Evolutionary conservation across 2,329 filamentous ascomycete genomes (phyloP).

Genomic region (Claviceps capensis): DNA sequence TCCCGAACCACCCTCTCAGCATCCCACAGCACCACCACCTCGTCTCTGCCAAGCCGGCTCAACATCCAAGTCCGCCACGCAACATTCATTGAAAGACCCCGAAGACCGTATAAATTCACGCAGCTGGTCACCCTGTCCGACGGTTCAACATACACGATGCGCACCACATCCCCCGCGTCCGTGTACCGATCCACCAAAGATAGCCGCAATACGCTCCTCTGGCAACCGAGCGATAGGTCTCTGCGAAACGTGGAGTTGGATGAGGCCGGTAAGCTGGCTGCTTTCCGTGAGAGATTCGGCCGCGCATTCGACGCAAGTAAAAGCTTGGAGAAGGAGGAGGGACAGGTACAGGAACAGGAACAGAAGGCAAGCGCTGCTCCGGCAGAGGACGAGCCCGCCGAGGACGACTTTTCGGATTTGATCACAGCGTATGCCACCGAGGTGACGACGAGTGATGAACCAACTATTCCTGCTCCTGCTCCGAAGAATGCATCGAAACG

Average conservation of each 20-base stretch:
- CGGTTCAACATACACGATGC: slow-evolving; percentile 69
- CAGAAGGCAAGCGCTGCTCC: background rate
- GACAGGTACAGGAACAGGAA: slow-evolving; percentile 14
- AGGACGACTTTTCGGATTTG: slow-evolving; percentile 31
- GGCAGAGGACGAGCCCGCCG: slow-evolving; percentile 11
- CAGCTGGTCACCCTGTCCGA: slow-evolving; percentile 88
- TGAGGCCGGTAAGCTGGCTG: slow-evolving; percentile 78
- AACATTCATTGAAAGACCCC: slow-evolving; percentile 74
- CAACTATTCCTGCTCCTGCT: slow-evolving; percentile 14
- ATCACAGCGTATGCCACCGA: slow-evolving; percentile 35
- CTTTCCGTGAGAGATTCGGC: slow-evolving; percentile 77
- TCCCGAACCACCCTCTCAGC: slow-evolving; percentile 12
- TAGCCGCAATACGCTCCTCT: slow-evolving; percentile 74
- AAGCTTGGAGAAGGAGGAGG: slow-evolving; percentile 17
- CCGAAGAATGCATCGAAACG: slow-evolving; percentile 31
- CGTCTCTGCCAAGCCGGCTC: slow-evolving; percentile 13
- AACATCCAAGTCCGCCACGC: slow-evolving; percentile 58
- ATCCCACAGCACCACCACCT: slow-evolving; percentile 13
- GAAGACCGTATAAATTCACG: slow-evolving; percentile 92
- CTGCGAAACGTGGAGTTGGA: slow-evolving; percentile 85
- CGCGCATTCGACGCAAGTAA: slow-evolving; percentile 58
- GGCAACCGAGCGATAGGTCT: slow-evolving; percentile 75
- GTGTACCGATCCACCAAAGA: slow-evolving; percentile 58
- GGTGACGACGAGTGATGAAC: slow-evolving; percentile 19
- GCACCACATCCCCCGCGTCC: slow-evolving; percentile 57